Evolutionary conservation across 495 filamentous ascomycete genomes (phyloP), one percentile per base, ranked within the genome.

Genomic region (Penicillium pancosmium): DNA sequence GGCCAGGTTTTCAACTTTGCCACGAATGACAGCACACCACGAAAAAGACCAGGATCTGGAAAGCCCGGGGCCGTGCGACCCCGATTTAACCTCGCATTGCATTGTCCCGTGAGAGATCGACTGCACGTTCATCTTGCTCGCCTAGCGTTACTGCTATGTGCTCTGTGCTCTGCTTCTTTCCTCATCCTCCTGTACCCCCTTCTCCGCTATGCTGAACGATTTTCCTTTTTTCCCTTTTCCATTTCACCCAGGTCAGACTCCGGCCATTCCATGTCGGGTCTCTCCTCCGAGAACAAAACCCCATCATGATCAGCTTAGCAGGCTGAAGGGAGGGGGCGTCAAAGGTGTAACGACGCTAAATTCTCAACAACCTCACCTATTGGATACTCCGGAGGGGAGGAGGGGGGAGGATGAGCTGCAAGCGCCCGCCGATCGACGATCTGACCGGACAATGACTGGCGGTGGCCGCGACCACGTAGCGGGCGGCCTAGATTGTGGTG

Each of bases 1-100:
- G 27, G 27, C 27, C 27, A 31, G 27, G 27, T 31, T 31, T 31
- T 31, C 27, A 31, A 31, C 27, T 31, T 31, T 9, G 27, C 27
- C 27, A 31, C 27, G 27, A 31, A 31, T 31, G 27, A 31, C 27
- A 31, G 27, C 27, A 31, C 27, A 31, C 27, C 43, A 44, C 52
- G 27, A 19, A 4, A 4, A 15, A 54, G 48, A 31, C 15, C 19
- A 51, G 19, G 23, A 51, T 51, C 48, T 31, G 27, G 27, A 10
- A 23, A 8, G 15, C 48, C 18, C 27, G 27, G 64, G 63, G 56
- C 62, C 62, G 67, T 70, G 65, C 67, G 51, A 70, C 67, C 46
- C 43, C 38, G 57, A 70, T 66, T 68, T 70, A 70, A 70, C 65
- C 68, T 70, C 65, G 68, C 68, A 70, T 70, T 70, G 68, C 68